Base-by-base conservation (phyloP, 2,329 filamentous ascomycete genomes). In the Tolypocladium sp. region DNA sequence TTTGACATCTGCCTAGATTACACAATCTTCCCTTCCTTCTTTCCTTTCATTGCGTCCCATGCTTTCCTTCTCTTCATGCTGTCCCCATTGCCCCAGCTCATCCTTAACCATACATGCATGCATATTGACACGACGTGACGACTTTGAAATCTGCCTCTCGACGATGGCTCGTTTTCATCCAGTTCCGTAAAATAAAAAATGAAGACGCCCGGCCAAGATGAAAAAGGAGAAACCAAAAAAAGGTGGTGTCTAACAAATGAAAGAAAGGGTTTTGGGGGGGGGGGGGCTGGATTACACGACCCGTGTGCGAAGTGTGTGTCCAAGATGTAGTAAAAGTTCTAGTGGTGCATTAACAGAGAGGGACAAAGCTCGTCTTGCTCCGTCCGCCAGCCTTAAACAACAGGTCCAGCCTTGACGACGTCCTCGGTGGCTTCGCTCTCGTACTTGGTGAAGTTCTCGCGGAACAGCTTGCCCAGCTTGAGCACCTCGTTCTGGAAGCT, bases 371-470 rank as follows among this genome's bases (percentile, higher is more conserved):
- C 30, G 30, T 33, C 30, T 9, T 33, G 30, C 30, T 33, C 30
- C 30, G 8, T 15, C 30, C 6, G 46, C 46, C 13, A 17, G 25
- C 49, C 58, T 69, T 71, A 76, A 49, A 74, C 70, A 17, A 60
- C 51, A 41, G 85, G 85, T 9, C 83, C 85, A 56, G 86, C 86
- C 69, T 83, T 86, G 76, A 90, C 85, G 55, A 92, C 90, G 42
- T 93, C 90, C 67, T 83, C 81, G 38, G 90, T 92, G 33, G 92
- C 91, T 76, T 96, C 86, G 67, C 86, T 87, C 69, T 87, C 82
- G 80, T 96, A 97, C 83, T 97, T 96, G 81, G 91, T 86, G 80
- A 99, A 99, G 85, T 99, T 99, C 79, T 97, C 91, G 70, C 88
- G 85, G 83, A 99, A 99, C 63, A 97, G 84, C 64, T 78, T 80